Base-by-base conservation (phyloP, 2,329 filamentous ascomycete species). In the Neonectria faginata region DNA sequence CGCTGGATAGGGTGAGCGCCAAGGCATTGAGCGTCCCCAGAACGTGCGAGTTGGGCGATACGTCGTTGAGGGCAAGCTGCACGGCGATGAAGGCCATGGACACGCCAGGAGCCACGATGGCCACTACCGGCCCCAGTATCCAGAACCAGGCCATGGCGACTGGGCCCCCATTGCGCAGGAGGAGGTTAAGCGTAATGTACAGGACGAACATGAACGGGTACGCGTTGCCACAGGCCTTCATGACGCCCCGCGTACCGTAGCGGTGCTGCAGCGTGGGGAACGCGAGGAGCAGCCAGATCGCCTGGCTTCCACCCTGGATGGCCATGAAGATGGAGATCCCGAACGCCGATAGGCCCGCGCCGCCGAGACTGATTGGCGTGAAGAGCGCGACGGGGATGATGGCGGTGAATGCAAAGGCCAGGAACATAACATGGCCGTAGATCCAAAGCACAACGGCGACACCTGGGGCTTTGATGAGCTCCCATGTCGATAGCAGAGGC, bases 1-100 rank as follows among this genome's bases (percentile, higher is more conserved):
- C 89, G 67, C 88, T 89, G 0, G 82, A 78, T 0, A 88, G 72
- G 0, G 91, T 90, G 62, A 95, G 33, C 0, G 79, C 78, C 3
- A 81, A 59, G 14, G 90, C 89, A 70, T 95, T 95, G 29, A 96
- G 79, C 0, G 88, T 93, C 0, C 90, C 92, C 10, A 95, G 80
- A 0, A 88, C 85, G 45, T 83, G 81, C 1, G 87, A 84, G 10
- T 84, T 87, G 0, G 92, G 92, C 0, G 89, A 85, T 2, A 91
- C 86, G 62, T 94, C 91, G 76, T 95, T 95, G 33, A 95, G 74
- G 0, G 88, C 88, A 9, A 95, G 87, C 80, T 94, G 91, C 1
- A 90, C 84, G 2, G 84, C 89, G 0, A 91, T 94, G 73, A 91
- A 92, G 2, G 85, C 82, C 90, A 92, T 93, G 53, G 84, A 84